phyloP scores from a whole-genome alignment of 1,139 yeast genomes.

The Wickerhamomyces sp. region DNA sequence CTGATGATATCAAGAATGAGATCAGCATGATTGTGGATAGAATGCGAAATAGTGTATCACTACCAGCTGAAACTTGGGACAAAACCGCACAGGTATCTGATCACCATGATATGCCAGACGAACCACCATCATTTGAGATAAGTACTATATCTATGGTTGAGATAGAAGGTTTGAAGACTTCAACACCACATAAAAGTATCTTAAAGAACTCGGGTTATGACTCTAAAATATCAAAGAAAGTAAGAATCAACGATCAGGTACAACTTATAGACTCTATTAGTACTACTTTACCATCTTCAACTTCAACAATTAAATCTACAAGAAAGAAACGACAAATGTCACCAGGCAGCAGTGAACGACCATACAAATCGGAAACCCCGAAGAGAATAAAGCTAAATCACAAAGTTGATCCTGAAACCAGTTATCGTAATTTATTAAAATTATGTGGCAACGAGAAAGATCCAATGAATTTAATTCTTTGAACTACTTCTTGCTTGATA shows the following conservation, averaged over 20 bases:
- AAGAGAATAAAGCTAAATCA: constrained; percentile 7
- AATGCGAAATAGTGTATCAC: constrained; percentile 1
- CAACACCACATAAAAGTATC: constrained; percentile 10
- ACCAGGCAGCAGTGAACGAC: no score
- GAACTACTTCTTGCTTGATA: no score
- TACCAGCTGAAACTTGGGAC: neutral
- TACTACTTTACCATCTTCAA: no score
- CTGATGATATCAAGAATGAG: constrained; percentile 4
- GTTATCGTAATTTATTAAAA: constrained; percentile 7
- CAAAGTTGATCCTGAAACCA: constrained; percentile 4
- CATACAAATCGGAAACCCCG: no score
- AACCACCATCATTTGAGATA: neutral
- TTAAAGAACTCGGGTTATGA: constrained; percentile 2
- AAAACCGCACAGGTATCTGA: neutral
- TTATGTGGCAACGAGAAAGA: constrained; percentile 15
- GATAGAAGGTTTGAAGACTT: neutral
- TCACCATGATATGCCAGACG: neutral
- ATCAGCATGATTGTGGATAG: constrained; percentile 4
- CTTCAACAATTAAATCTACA: neutral
- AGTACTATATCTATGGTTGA: constrained; percentile 1
- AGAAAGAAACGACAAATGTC: constrained; percentile 5
- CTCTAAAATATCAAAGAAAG: constrained; percentile 5
- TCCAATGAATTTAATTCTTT: constrained; percentile 14
- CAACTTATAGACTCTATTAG: constrained; percentile 10
- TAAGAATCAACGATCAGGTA: constrained; percentile 16